phyloP scores from a whole-genome alignment of 331 rosid species.

The Stylosanthes scabra region DNA sequence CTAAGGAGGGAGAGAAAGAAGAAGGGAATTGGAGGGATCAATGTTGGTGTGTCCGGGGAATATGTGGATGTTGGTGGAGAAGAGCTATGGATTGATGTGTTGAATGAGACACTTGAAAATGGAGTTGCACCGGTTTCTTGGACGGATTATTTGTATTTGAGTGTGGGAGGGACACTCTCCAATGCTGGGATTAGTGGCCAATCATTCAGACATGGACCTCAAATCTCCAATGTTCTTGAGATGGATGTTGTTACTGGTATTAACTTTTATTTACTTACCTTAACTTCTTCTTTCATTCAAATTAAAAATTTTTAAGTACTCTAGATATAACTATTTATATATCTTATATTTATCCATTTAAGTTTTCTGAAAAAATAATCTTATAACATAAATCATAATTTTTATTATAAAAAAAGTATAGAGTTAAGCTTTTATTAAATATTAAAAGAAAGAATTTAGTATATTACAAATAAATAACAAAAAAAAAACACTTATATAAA shows the following conservation, averaged over 20 bases:
- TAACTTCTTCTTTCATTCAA: neutral
- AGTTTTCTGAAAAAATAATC: no score
- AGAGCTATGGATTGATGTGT: constrained; percentile 75
- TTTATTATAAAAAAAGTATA: no score
- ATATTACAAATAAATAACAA: no score
- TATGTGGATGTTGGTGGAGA: constrained; percentile 88
- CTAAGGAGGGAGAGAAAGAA: constrained; percentile 38
- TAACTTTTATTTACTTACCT: neutral
- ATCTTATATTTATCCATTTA: no score
- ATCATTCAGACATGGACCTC: constrained; percentile 85
- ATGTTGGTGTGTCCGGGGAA: constrained; percentile 41
- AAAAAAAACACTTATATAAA: no score
- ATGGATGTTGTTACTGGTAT: constrained; percentile 91
- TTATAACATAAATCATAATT: no score
- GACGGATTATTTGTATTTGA: constrained; percentile 84
- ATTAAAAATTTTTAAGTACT: no score
- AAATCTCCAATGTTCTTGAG: constrained; percentile 75
- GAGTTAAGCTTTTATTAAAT: no score
- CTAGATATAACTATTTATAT: no score
- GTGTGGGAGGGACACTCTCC: constrained; percentile 94
- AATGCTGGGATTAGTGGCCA: constrained; percentile 90
- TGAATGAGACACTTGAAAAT: constrained; percentile 51
- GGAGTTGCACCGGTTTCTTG: constrained; percentile 82
- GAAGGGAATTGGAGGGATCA: constrained; percentile 27
- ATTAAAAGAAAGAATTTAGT: no score